Evolutionary conservation across 495 filamentous ascomycete genomes (phyloP).

Genomic region (Penicillium macrosclerotiorum): DNA sequence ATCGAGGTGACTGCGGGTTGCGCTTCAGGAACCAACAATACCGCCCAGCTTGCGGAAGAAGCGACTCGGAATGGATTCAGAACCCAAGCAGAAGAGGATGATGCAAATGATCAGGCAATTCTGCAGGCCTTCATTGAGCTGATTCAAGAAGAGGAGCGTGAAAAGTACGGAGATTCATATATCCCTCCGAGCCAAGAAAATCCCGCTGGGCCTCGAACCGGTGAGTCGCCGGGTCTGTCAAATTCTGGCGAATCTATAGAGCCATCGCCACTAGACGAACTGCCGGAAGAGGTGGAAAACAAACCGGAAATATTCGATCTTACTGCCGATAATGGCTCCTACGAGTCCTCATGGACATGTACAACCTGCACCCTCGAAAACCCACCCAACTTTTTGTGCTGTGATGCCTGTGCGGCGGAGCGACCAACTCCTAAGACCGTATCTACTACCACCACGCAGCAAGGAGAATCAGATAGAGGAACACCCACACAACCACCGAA

Average conservation of each 20-base stretch:
- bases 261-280: background rate
- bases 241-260: conserved; percentile 14
- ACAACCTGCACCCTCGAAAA: conserved; percentile 82
- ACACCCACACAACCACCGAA: conserved; percentile 14
- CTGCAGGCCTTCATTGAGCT: conserved; percentile 83
- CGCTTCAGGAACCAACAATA: conserved; percentile 62
- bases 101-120: conserved; percentile 89
- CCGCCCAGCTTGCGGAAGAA: conserved; percentile 61
- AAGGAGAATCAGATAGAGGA: background rate
- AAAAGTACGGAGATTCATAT: conserved; percentile 65
- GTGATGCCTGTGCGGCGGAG: conserved; percentile 74
- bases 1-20: conserved; percentile 70
- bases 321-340: conserved; percentile 27
- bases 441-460: conserved; percentile 12
- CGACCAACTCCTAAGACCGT: conserved; percentile 44
- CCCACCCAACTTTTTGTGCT: conserved; percentile 62
- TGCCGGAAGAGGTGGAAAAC: conserved; percentile 9
- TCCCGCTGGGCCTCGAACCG: conserved; percentile 52
- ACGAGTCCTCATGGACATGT: conserved; percentile 65
- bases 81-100: conserved; percentile 84
- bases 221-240: conserved; percentile 19
- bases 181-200: conserved; percentile 61
- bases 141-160: conserved; percentile 78
- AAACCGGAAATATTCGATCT: conserved; percentile 9
- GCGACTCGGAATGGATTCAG: conserved; percentile 71